Evolutionary conservation across 2,329 filamentous ascomycete species (phyloP).

Genomic region (Rugonectria rugulosa): DNA sequence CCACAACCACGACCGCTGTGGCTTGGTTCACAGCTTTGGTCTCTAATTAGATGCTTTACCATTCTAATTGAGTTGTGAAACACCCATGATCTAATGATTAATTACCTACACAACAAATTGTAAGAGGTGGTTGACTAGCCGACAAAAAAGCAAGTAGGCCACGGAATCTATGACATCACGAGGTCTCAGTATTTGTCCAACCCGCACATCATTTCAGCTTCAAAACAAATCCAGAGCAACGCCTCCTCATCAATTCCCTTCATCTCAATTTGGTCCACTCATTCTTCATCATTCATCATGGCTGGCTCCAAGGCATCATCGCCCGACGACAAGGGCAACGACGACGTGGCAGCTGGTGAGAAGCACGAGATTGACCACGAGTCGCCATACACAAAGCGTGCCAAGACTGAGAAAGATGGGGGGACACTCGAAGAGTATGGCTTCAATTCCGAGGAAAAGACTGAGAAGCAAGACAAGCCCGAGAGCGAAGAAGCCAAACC

Average conservation of each 20-base stretch:
- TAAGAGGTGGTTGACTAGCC: no score
- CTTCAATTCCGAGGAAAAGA: constrained; percentile 1
- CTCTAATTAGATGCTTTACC: no score
- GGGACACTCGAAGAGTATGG: not conserved
- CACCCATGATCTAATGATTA: no score
- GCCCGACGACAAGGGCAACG: constrained; percentile 10
- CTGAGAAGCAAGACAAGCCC: constrained; percentile 11
- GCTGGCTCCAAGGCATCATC: not conserved
- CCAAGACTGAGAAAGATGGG: constrained; percentile 29
- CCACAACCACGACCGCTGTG: no score
- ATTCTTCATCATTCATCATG: not conserved
- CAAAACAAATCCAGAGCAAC: not conserved
- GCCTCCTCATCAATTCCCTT: not conserved
- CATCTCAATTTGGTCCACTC: no score
- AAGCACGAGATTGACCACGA: constrained; percentile 41
- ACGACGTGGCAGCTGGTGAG: constrained; percentile 30
- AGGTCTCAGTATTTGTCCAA: not conserved
- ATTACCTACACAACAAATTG: no score
- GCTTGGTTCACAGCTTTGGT: no score
- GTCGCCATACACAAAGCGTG: constrained; percentile 36
- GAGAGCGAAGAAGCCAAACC: not conserved
- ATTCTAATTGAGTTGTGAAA: no score
- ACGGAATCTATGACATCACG: constrained; percentile 10
- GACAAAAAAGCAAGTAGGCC: no score
- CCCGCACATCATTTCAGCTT: not conserved